Conservation (phyloP, 345 rosid genomes). For the Luvunga scandens region DNA sequence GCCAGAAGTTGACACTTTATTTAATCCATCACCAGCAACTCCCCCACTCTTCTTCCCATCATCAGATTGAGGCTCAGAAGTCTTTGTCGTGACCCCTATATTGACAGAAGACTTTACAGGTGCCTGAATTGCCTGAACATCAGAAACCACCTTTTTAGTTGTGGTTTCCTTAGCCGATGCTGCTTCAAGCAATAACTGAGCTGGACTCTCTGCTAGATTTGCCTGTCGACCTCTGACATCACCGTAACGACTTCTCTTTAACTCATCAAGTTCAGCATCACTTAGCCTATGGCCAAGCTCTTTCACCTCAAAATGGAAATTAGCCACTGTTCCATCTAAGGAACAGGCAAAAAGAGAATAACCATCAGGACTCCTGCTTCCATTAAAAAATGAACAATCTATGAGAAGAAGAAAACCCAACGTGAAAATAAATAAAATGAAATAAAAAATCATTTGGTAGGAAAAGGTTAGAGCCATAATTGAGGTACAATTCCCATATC, state of each 20-base stretch:
- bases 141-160: slow-evolving; percentile 56
- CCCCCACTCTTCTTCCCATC: slow-evolving; percentile 45
- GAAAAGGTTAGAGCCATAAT: neutral
- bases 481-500: slow-evolving; percentile 3
- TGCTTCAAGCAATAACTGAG: slow-evolving; percentile 92
- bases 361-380: slow-evolving; percentile 95
- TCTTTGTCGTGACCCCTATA: slow-evolving; percentile 39
- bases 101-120: slow-evolving; percentile 57
- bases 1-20: slow-evolving; percentile 46
- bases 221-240: slow-evolving; percentile 93
- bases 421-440: neutral
- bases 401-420: slow-evolving; percentile 3
- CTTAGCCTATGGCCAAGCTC: slow-evolving; percentile 80
- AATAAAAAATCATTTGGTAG: neutral
- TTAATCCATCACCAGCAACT: slow-evolving; percentile 47
- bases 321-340: slow-evolving; percentile 94
- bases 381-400: slow-evolving; percentile 2
- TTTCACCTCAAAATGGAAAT: slow-evolving; percentile 79
- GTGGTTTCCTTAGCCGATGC: slow-evolving; percentile 72
- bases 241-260: slow-evolving; percentile 91
- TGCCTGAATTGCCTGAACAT: slow-evolving; percentile 53
- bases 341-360: slow-evolving; percentile 97
- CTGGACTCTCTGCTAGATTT: slow-evolving; percentile 88
- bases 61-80: slow-evolving; percentile 56
- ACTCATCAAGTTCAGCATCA: slow-evolving; percentile 76